Base-by-base conservation (phyloP, 768 basidiomycete genomes). In the Auriscalpium microsporum region DNA sequence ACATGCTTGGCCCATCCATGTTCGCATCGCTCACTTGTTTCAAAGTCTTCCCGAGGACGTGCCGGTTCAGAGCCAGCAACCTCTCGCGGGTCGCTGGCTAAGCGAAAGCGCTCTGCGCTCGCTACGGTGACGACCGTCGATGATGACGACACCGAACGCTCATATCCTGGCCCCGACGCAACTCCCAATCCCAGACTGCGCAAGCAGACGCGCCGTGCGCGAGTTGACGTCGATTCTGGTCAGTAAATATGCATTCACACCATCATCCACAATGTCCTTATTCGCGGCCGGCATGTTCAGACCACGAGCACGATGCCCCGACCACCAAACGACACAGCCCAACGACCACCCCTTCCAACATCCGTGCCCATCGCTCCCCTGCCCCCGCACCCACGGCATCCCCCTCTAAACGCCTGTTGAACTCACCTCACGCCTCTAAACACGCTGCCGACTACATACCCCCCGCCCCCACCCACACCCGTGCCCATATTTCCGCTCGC, bases 101-200 rank as follows among this genome's bases (percentile, higher is more conserved):
- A 78, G 60, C 74, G 78, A 46, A 78, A 79, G 54, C 70, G 71
- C 10, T 54, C 59, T n/a, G 52, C 56, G 42, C 56, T 62, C 19
- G 50, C 54, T 3, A 50, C 59, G 5, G 51, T 58, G 5, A 34
- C 56, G 55, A 21, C 46, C 46, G 36, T 50, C 16, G 48, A 42
- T 2, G 62, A 63, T 13, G 23, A 50, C 10, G 53, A 56, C 2
- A 17, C 42, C 34, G 57, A 62, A 9, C 55, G 35, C 16, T 51
- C 56, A 47, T 61, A 23, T 54, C 68, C 11, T 42, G 35, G 62
- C 57, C 50, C 52, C 7, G 75, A 80, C 57, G 66, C 70, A 5
- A 84, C 82, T 0, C 82, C 81, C 10, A 83, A 84, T 63, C 80
- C 83, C 37, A 82, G 82, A 64, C 73, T 81, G 1, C 78, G 82